phyloP scores from a whole-genome alignment of 345 rosid species.

The Euphorbia tirucalli region DNA sequence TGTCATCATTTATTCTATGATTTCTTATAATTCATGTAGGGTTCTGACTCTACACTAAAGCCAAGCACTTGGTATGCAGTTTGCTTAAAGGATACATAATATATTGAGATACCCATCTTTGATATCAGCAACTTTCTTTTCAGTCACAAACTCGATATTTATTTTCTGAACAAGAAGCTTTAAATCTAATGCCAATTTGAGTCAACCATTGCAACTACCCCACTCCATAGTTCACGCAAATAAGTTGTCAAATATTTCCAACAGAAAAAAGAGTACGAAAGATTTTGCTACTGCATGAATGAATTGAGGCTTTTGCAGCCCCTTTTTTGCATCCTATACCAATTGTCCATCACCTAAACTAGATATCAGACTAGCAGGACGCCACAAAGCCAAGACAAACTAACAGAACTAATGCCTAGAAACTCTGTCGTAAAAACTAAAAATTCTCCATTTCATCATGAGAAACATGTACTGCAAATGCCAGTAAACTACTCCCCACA shows the following conservation, averaged over 20 bases:
- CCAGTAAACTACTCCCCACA: too few relatives aligned
- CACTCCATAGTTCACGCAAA: not conserved
- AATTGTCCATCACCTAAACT: not conserved
- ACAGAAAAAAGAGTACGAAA: not conserved
- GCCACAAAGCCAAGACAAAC: not conserved
- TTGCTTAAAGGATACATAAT: not conserved
- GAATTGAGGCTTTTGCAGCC: not conserved
- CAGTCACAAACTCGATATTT: not conserved
- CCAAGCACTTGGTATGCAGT: not conserved
- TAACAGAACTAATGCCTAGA: not conserved
- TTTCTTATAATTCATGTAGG: not conserved
- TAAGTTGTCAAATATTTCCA: not conserved
- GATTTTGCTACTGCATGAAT: not conserved
- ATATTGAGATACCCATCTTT: not conserved
- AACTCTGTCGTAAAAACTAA: not conserved
- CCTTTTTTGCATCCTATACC: not conserved
- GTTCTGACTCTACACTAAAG: not conserved
- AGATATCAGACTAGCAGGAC: not conserved
- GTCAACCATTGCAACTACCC: not conserved
- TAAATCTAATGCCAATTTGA: not conserved
- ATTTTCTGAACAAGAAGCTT: not conserved
- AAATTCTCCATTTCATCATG: slow-evolving; percentile 54
- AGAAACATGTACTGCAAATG: slow-evolving; percentile 60
- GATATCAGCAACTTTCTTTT: not conserved
- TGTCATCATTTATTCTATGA: slow-evolving; percentile 1